Evolutionary conservation across 2,329 filamentous ascomycete species (phyloP).

Genomic region (Endoconidiophora laricicola): DNA sequence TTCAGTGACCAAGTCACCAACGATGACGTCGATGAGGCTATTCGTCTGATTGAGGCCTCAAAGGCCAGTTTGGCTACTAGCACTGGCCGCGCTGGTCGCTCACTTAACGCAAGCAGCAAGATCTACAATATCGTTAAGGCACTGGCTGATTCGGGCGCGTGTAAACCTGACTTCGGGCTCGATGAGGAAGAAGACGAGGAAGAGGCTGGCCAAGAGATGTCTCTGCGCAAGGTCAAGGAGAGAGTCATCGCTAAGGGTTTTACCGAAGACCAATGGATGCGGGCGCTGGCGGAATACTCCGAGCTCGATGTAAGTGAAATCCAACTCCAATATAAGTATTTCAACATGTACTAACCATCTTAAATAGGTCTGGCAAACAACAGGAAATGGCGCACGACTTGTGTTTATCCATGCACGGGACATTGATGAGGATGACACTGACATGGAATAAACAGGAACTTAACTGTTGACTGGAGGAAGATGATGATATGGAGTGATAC

Average conservation of each 20-base stretch:
- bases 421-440: slow-evolving; percentile 27
- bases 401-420: slow-evolving; percentile 50
- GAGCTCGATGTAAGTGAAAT: slow-evolving; percentile 61
- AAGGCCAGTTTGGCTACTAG: slow-evolving; percentile 68
- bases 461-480: too few species aligned
- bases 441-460: slow-evolving; percentile 22
- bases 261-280: slow-evolving; percentile 80
- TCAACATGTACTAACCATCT: slow-evolving; percentile 22
- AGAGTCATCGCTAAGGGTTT: slow-evolving; percentile 91
- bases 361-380: slow-evolving; percentile 59
- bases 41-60: slow-evolving; percentile 80
- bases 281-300: slow-evolving; percentile 78
- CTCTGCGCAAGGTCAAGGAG: slow-evolving; percentile 75
- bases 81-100: slow-evolving; percentile 45
- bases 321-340: not conserved
- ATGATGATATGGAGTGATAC: not conserved
- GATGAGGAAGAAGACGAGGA: slow-evolving; percentile 43
- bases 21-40: slow-evolving; percentile 89
- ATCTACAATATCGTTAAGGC: slow-evolving; percentile 91
- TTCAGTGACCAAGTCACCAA: slow-evolving; percentile 74
- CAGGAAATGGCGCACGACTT: slow-evolving; percentile 51
- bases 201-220: slow-evolving; percentile 49
- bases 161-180: slow-evolving; percentile 64
- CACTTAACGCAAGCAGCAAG: slow-evolving; percentile 67
- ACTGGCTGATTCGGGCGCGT: slow-evolving; percentile 73